Base-by-base conservation (phyloP, 306 rosid species). In the Rubus parviflorus region DNA sequence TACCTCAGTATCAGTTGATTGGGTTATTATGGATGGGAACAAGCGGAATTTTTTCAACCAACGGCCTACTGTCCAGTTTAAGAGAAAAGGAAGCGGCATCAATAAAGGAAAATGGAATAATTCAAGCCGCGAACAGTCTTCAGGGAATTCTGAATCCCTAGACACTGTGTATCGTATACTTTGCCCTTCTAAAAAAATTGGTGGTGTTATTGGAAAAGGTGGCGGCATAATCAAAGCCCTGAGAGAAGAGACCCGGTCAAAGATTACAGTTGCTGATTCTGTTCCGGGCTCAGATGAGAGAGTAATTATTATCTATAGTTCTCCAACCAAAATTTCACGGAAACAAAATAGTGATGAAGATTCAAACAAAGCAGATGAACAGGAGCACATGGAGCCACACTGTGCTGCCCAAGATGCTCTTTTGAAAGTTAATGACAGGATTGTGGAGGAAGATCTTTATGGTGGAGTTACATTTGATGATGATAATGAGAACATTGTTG, bases 371-470 rank as follows among this genome's bases (percentile, higher is more conserved):
- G 79, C 52, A 37, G 62, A 57, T 51, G 73, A 40, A n/a, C 37
- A 14, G 77, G 61, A 48, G 51, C 43, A 40, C 22, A 35, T 82
- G 82, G 70, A 79, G 66, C 75, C 51, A 4, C 77, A 68, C 30
- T 83, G 86, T 79, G 83, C 86, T 62, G 84, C 87, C 20, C 81
- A 76, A 66, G 84, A 84, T 77, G 87, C 87, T 30, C 67, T 84
- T 0, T 49, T 80, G 64, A 80, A 73, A 80, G 81, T 84, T 57
- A 73, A 80, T 58, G 84, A 80, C 61, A 80, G 84, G 61, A 77
- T 84, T 15, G 75, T 76, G 16, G 81, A 57, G 79, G 87, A 84
- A 60, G 87, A 80, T 56, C 73, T 68, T 54, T 73, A 64, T 48
- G 76, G 68, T 66, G 83, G 83, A 25, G 58, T 68, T 47, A 42